Base-by-base conservation (phyloP, 108 stramenopile species). In the Cyclotella baltica region DNA sequence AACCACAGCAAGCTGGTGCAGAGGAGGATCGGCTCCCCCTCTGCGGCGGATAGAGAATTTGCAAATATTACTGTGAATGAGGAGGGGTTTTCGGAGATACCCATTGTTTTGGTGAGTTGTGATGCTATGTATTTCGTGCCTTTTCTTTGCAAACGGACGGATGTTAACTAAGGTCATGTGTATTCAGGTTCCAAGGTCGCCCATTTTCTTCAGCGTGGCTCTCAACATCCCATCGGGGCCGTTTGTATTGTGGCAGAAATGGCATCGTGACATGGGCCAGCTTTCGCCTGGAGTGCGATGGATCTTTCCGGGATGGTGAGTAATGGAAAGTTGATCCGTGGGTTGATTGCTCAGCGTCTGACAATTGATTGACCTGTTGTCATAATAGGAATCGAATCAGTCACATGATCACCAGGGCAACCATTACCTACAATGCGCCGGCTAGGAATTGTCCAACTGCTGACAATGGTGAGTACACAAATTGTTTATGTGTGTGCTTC, bases 231-330 rank as follows among this genome's bases (percentile, higher is more conserved):
- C 78, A 28, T 75, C 73, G 25, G 78, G 78, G 16, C 78, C 78
- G 15, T 80, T 75, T 19, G 78, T 80, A 0, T 47, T 80, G 37
- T 80, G 78, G 78, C 78, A 80, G 34, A 73, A 80, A 69, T 80
- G 78, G 78, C 78, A 80, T 48, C 59, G 59, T 22, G 69, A 80
- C 31, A 73, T 75, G 78, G 78, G 78, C 16, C 51, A 53, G 31
- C 46, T 80, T 3, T 35, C 53, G 18, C 64, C 78, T 20, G 78
- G 78, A 27, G 52, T 80, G 53, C 59, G 50, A 51, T 80, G 72
- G 78, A 22, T 80, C 35, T 80, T 72, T 72, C 78, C 78, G 9
- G 67, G 78, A 22, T 80, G 78, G 78, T 75, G 50, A 62, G 71
- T 47, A 28, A 19, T 36, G 30, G 34, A 51, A 13, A 1, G 13